phyloP scores from a whole-genome alignment of 1,284 basidiomycete species.

The Ustilago loliicola region DNA sequence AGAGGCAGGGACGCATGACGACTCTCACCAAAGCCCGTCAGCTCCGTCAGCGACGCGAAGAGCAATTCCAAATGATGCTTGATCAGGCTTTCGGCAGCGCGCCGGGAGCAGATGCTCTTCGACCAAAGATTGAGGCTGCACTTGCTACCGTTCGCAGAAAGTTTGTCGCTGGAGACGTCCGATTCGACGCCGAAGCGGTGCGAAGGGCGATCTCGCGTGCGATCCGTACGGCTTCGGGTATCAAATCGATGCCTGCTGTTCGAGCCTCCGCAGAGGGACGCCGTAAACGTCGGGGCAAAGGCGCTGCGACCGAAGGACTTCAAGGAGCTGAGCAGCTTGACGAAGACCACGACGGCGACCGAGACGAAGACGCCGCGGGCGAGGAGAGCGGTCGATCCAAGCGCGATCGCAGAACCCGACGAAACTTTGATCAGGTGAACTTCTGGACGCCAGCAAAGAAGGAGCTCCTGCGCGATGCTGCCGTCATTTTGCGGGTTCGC shows the following conservation, averaged over 20 bases:
- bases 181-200: slow-evolving; percentile 31
- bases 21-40: slow-evolving; percentile 46
- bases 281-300: slow-evolving; percentile 3
- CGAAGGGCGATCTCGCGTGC: slow-evolving; percentile 32
- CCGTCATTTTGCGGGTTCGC: slow-evolving; percentile 83
- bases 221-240: slow-evolving; percentile 30
- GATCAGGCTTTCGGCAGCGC: slow-evolving; percentile 23
- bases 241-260: slow-evolving; percentile 27
- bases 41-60: slow-evolving; percentile 34
- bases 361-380: not conserved
- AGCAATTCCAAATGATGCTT: slow-evolving; percentile 35
- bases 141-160: slow-evolving; percentile 32
- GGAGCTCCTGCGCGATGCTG: slow-evolving; percentile 85
- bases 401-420: slow-evolving; percentile 28
- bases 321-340: slow-evolving; percentile 9
- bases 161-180: slow-evolving; percentile 32
- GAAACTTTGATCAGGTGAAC: slow-evolving; percentile 20
- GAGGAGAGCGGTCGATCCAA: not conserved
- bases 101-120: slow-evolving; percentile 28
- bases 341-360: slow-evolving; percentile 1
- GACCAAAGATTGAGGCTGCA: slow-evolving; percentile 40
- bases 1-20: slow-evolving; percentile 36
- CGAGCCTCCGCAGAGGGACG: slow-evolving; percentile 16
- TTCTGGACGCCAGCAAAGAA: slow-evolving; percentile 85
- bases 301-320: not conserved